A percentile compares a stretch with the other conserved stretches of the same genome.
Evolutionary conservation across 2,329 filamentous ascomycete species (phyloP).

Genomic region (Calonectria ilicicola): DNA sequence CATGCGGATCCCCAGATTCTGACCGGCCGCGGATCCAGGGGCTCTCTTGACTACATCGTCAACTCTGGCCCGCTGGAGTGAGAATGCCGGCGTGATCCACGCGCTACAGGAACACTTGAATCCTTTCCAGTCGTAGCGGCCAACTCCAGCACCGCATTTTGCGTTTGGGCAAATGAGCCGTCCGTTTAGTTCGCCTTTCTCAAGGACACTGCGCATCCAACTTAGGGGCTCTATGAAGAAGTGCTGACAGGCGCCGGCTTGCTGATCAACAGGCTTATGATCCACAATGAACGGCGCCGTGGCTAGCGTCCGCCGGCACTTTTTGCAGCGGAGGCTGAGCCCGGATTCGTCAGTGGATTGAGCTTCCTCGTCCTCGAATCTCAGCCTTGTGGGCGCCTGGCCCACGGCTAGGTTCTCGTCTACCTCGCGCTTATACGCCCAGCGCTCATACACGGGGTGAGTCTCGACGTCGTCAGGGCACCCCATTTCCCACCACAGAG

Average conservation of each 20-base stretch:
- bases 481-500: conserved; percentile 88
- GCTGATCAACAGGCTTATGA: conserved; percentile 60
- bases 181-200: conserved; percentile 84
- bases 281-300: conserved; percentile 72
- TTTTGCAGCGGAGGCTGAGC: conserved; percentile 80
- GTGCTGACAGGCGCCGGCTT: conserved; percentile 74
- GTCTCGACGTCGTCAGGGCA: conserved; percentile 75
- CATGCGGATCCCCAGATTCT: conserved; percentile 64
- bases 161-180: conserved; percentile 83
- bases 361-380: conserved; percentile 82
- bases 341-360: conserved; percentile 49
- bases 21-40: conserved; percentile 31
- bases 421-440: conserved; percentile 67
- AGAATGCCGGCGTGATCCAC: conserved; percentile 94
- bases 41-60: conserved; percentile 68
- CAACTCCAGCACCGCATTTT: conserved; percentile 85
- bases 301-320: conserved; percentile 79
- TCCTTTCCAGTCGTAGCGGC: conserved; percentile 96
- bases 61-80: conserved; percentile 82
- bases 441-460: conserved; percentile 84
- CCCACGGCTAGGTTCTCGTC: conserved; percentile 74
- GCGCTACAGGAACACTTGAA: conserved; percentile 90
- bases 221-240: conserved; percentile 92
- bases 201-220: conserved; percentile 92
- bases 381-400: conserved; percentile 83